phyloP scores from a whole-genome alignment of 352 stramenopile genomes.

The Pythium coloratum region DNA sequence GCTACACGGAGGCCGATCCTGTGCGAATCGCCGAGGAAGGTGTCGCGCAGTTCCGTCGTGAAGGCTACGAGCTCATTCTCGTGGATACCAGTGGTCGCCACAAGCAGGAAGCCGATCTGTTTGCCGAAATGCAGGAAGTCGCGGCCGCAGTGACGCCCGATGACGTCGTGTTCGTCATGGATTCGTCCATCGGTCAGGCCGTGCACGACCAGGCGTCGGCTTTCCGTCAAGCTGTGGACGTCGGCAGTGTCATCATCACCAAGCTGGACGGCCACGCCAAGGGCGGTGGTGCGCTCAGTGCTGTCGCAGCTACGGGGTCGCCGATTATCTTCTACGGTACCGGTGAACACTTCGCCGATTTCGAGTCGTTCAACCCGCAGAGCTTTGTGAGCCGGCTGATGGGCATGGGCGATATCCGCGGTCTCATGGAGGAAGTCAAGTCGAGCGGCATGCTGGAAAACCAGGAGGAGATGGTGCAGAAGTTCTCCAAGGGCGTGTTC shows the following conservation, averaged over 20 bases:
- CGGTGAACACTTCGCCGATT: constrained; percentile 98
- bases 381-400: constrained; percentile 98
- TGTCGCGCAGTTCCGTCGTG: constrained; percentile 94
- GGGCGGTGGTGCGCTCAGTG: constrained; percentile 96
- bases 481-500: constrained; percentile 96
- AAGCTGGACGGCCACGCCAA: constrained; percentile 99
- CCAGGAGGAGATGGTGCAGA: constrained; percentile 96
- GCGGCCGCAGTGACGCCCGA: constrained; percentile 94
- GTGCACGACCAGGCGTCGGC: constrained; percentile 96
- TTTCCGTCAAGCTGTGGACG: constrained; percentile 95
- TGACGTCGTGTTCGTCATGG: constrained; percentile 99
- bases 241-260: constrained; percentile 99
- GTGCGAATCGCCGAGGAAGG: constrained; percentile 98
- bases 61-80: constrained; percentile 99
- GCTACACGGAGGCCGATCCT: constrained; percentile 97
- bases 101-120: constrained; percentile 97
- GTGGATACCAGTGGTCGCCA: constrained; percentile 99
- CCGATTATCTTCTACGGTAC: constrained; percentile 99
- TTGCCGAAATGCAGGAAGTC: constrained; percentile 99
- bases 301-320: constrained; percentile 96
- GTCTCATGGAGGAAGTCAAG: constrained; percentile 95
- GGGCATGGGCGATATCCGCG: constrained; percentile 97
- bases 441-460: constrained; percentile 88
- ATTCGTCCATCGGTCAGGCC: constrained; percentile 99
- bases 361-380: constrained; percentile 97